phyloP scores from a whole-genome alignment of 164 flowering plant species.

The Berberis vulgaris region DNA sequence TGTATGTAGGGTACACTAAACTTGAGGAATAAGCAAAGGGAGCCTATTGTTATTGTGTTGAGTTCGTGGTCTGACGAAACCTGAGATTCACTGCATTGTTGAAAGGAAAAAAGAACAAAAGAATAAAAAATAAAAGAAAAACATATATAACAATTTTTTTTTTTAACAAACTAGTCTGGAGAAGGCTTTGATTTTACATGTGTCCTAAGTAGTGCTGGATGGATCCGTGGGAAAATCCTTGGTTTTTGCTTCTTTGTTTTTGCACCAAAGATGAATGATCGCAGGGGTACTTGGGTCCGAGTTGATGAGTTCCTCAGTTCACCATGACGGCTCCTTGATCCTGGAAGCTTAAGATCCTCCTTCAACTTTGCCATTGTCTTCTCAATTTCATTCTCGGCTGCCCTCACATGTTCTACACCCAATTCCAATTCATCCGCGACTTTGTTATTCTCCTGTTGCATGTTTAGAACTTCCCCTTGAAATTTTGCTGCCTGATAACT shows the following conservation, averaged over 20 bases:
- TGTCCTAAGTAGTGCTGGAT: slow-evolving; percentile 28
- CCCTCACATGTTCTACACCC: slow-evolving; percentile 49
- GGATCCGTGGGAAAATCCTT: slow-evolving; percentile 46
- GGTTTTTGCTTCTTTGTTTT: slow-evolving; percentile 48
- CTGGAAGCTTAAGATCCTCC: slow-evolving; percentile 37
- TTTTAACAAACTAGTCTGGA: too few species aligned
- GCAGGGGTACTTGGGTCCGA: slow-evolving; percentile 41
- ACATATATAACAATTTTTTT: too few species aligned
- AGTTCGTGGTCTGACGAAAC: too few species aligned
- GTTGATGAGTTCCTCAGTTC: slow-evolving; percentile 20
- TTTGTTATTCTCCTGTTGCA: slow-evolving; percentile 87
- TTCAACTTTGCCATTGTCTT: slow-evolving; percentile 39
- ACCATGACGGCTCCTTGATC: slow-evolving; percentile 18
- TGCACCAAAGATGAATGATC: slow-evolving; percentile 62
- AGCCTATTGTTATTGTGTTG: too few species aligned
- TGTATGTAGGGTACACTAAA: too few species aligned
- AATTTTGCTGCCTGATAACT: slow-evolving; percentile 76
- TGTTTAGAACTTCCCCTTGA: slow-evolving; percentile 80
- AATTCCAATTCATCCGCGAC: slow-evolving; percentile 73
- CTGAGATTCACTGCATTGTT: too few species aligned
- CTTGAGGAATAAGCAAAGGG: too few species aligned
- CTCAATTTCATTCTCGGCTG: slow-evolving; percentile 48
- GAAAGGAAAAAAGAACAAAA: too few species aligned
- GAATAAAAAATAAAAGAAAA: too few species aligned
- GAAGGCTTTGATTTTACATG: too few species aligned